Percentiles rank a stretch among this genome's conserved stretches.
Conservation (phyloP, 2,329 filamentous ascomycete genomes). For the Colletotrichum sojae region DNA sequence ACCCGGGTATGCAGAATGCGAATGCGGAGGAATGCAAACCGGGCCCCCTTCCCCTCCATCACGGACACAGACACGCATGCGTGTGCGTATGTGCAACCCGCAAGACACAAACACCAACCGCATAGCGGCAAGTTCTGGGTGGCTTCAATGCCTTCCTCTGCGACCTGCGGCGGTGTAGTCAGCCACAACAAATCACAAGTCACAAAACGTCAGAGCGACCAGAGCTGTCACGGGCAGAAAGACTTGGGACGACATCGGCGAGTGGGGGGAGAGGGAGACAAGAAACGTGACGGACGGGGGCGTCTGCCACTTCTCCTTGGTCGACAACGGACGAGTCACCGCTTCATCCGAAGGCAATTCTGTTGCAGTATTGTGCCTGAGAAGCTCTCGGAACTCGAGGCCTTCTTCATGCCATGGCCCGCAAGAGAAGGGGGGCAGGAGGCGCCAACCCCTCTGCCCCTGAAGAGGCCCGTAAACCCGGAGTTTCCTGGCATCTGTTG, state of each 20-base stretch:
- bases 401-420: slow-evolving; percentile 37
- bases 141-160: background rate
- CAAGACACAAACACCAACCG: background rate
- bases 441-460: slow-evolving; percentile 11
- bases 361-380: slow-evolving; percentile 34
- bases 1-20: slow-evolving; percentile 26
- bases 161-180: background rate
- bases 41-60: background rate
- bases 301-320: slow-evolving; percentile 24
- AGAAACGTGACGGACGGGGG: slow-evolving; percentile 16
- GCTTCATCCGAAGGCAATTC: slow-evolving; percentile 35
- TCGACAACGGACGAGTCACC: slow-evolving; percentile 35
- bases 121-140: background rate
- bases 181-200: slow-evolving; percentile 8
- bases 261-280: background rate
- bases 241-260: slow-evolving; percentile 35
- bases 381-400: slow-evolving; percentile 37
- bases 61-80: slow-evolving; percentile 17
- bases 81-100: slow-evolving; percentile 15
- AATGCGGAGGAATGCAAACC: slow-evolving; percentile 27
- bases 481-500: slow-evolving; percentile 32
- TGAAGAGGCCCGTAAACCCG: slow-evolving; percentile 18
- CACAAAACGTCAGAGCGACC: slow-evolving; percentile 30
- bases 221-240: slow-evolving; percentile 21
- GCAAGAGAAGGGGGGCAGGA: slow-evolving; percentile 16